Evolutionary conservation across 176 grass and related monocot species (phyloP).

Genomic region (Lolium multiflorum): DNA sequence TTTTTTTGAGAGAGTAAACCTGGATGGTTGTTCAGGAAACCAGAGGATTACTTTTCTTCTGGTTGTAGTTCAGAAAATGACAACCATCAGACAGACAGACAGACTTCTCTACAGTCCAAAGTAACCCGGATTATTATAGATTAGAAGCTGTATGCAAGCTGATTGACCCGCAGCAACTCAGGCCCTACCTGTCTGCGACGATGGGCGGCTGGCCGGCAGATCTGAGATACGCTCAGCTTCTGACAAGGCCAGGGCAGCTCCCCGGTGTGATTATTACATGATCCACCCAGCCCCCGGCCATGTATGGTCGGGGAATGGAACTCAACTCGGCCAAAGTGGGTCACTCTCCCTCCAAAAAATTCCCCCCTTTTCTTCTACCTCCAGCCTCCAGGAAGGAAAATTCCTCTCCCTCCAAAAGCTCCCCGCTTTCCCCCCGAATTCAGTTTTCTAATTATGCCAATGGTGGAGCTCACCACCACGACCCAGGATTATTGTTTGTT

Average conservation of each 20-base stretch:
- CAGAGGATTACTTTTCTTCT: background rate
- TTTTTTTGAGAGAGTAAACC: background rate
- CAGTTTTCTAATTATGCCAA: conserved; percentile 52
- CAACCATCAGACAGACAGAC: background rate
- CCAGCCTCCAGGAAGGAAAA: background rate
- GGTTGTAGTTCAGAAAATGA: background rate
- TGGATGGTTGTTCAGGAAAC: background rate
- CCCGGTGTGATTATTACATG: conserved; percentile 44
- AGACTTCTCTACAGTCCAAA: background rate
- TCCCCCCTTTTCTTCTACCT: background rate
- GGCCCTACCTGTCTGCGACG: background rate
- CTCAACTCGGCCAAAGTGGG: conserved; percentile 36
- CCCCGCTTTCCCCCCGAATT: conserved; percentile 49
- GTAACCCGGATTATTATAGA: background rate
- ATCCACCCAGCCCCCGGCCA: conserved; percentile 19
- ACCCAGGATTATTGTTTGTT: conserved; percentile 41
- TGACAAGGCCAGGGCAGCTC: conserved; percentile 51
- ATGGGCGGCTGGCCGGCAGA: conserved; percentile 32
- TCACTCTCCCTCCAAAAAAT: conserved; percentile 27
- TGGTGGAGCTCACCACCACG: conserved; percentile 73
- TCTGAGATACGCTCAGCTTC: conserved; percentile 52
- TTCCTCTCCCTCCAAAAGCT: conserved; percentile 43
- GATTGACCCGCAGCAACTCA: background rate
- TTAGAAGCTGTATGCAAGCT: background rate
- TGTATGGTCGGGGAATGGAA: conserved; percentile 43